Conservation (phyloP, 345 rosid species). For the Sonneratia caseolaris region DNA sequence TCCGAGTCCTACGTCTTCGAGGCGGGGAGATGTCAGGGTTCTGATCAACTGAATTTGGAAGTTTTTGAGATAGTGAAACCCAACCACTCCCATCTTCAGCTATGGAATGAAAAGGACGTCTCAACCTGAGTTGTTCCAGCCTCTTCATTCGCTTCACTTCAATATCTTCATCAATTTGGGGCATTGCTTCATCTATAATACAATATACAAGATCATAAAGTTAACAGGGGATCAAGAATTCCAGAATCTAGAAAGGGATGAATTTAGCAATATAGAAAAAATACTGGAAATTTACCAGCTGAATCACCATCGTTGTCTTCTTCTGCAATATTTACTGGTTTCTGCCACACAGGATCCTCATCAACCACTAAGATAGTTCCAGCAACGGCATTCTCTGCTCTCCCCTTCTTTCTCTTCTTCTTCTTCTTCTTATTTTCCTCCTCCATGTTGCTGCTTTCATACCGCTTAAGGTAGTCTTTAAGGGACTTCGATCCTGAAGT, state of each 20-base stretch:
- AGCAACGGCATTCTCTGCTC: slow-evolving; percentile 21
- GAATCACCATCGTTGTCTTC: slow-evolving; percentile 61
- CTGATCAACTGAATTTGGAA: slow-evolving; percentile 1
- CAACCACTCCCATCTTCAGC: slow-evolving; percentile 98
- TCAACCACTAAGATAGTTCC: slow-evolving; percentile 67
- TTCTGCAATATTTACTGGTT: slow-evolving; percentile 44
- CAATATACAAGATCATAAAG: neutral
- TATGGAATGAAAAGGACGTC: slow-evolving; percentile 46
- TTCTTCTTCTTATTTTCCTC: slow-evolving; percentile 55
- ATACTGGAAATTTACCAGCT: slow-evolving; percentile 33
- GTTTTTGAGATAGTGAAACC: slow-evolving; percentile 50
- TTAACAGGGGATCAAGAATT: neutral
- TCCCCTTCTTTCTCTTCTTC: slow-evolving; percentile 30
- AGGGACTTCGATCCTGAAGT: slow-evolving; percentile 32
- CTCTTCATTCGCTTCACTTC: slow-evolving; percentile 83
- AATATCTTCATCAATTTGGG: slow-evolving; percentile 71
- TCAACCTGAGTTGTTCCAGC: slow-evolving; percentile 56
- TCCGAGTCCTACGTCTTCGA: slow-evolving; percentile 30
- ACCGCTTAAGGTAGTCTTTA: slow-evolving; percentile 72
- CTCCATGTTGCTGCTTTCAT: slow-evolving; percentile 34
- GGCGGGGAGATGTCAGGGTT: slow-evolving; percentile 62
- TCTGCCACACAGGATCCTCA: slow-evolving; percentile 91
- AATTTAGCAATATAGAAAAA: neutral
- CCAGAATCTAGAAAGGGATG: slow-evolving; percentile 1
- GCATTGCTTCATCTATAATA: slow-evolving; percentile 51